phyloP scores from a whole-genome alignment of 192 early-diverging fungal genomes.

The Cetraspora pellucida region DNA sequence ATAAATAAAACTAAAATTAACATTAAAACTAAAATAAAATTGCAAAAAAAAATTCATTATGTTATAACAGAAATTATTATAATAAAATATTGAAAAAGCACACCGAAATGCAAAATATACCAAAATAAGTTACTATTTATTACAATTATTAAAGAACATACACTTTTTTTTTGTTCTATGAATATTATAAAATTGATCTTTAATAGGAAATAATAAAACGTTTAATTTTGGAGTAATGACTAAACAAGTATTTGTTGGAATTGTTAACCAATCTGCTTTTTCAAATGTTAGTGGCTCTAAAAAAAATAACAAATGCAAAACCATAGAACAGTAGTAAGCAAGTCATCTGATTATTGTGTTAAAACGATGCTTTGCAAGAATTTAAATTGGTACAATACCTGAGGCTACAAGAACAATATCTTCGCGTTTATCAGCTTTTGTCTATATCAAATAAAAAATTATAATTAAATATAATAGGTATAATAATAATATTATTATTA shows the following conservation, averaged over 20 bases:
- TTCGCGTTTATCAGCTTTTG: constrained; percentile 69
- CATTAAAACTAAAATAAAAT: too few relatives aligned
- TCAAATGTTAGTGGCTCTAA: constrained; percentile 79
- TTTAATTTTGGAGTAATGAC: constrained; percentile 78
- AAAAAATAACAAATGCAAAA: background rate
- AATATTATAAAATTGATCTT: constrained; percentile 61
- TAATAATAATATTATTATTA: background rate
- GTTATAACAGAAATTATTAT: too few relatives aligned
- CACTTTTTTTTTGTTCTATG: background rate
- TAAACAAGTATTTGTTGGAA: constrained; percentile 74
- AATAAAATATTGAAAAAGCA: too few relatives aligned
- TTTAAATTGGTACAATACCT: background rate
- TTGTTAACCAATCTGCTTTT: constrained; percentile 78
- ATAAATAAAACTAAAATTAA: too few relatives aligned
- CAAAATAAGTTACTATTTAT: too few relatives aligned
- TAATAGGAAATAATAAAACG: constrained; percentile 73
- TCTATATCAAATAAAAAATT: background rate
- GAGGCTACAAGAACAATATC: constrained; percentile 81
- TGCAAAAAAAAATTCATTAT: too few relatives aligned
- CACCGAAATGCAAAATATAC: too few relatives aligned
- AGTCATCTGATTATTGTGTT: background rate
- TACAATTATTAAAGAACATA: too few relatives aligned
- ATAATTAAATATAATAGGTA: background rate
- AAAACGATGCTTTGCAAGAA: background rate
- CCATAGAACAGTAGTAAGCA: too few relatives aligned